Evolutionary conservation across 108 stramenopile genomes (phyloP).

Genomic region (Cyclotella sp.): DNA sequence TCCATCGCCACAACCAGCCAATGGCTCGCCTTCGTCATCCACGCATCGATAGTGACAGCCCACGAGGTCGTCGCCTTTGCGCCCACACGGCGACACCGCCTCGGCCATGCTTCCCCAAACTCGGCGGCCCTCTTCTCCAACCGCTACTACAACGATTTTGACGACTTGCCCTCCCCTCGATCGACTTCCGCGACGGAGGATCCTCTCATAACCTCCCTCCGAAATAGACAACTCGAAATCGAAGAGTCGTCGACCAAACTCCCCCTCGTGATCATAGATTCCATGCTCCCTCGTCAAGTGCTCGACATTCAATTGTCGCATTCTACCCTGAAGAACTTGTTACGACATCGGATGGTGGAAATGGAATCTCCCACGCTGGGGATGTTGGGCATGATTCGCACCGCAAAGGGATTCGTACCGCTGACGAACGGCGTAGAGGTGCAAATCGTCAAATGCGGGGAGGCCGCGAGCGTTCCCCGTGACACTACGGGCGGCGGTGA

Average conservation of each 20-base stretch:
- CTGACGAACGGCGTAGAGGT: constrained; percentile 68
- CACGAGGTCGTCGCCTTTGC: no score
- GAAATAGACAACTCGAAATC: constrained; percentile 51
- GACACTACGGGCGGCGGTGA: constrained; percentile 4
- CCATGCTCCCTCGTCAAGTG: constrained; percentile 79
- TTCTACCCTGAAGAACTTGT: constrained; percentile 58
- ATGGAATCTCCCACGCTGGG: constrained; percentile 65
- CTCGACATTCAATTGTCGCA: constrained; percentile 66
- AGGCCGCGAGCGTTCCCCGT: constrained; percentile 17
- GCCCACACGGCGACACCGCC: no score
- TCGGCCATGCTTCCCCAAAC: no score
- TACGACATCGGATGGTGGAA: constrained; percentile 48
- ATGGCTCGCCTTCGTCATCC: no score
- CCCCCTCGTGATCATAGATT: constrained; percentile 72
- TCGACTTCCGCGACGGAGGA: constrained; percentile 23
- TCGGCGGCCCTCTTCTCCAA: no score
- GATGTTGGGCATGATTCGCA: constrained; percentile 66
- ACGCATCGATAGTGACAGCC: no score
- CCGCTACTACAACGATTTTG: constrained; percentile 9
- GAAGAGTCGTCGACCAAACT: constrained; percentile 45
- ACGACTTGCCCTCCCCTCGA: neutral
- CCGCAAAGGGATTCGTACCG: constrained; percentile 53
- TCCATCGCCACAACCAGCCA: no score
- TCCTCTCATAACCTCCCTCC: constrained; percentile 58
- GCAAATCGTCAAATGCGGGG: constrained; percentile 53